Conservation (phyloP, 2,329 filamentous ascomycete species). For the Xylariaceae sp. region DNA sequence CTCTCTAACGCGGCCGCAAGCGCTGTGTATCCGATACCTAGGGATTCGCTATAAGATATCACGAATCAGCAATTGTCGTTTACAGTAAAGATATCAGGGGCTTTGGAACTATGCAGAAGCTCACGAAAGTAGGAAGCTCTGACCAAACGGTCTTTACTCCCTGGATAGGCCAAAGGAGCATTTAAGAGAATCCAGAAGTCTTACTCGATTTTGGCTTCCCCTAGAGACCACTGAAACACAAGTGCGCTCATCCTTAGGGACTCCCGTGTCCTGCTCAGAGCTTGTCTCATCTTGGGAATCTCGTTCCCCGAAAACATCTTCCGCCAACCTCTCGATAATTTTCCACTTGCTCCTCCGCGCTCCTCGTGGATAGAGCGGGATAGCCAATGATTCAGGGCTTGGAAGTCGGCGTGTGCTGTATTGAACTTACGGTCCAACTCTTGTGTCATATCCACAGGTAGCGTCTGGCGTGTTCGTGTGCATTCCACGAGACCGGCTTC, state of each 20-base stretch:
- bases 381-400: conserved; percentile 67
- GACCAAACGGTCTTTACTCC: too few species aligned
- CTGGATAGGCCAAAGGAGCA: too few species aligned
- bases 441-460: conserved; percentile 65
- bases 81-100: too few species aligned
- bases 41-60: too few species aligned
- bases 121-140: too few species aligned
- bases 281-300: conserved; percentile 63
- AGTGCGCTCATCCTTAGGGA: conserved; percentile 67
- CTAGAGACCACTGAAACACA: conserved; percentile 70
- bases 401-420: conserved; percentile 65
- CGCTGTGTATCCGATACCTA: conserved; percentile 71
- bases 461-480: conserved; percentile 54
- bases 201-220: conserved; percentile 63
- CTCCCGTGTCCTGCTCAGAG: conserved; percentile 64
- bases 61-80: too few species aligned
- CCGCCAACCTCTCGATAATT: conserved; percentile 65
- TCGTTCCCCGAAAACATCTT: conserved; percentile 68
- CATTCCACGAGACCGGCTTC: conserved; percentile 68
- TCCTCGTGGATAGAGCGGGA: conserved; percentile 66
- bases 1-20: conserved; percentile 68
- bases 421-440: conserved; percentile 70
- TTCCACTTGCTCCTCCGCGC: conserved; percentile 64
- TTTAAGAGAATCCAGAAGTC: too few species aligned
- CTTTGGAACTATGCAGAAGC: too few species aligned